phyloP scores from a whole-genome alignment of 2,329 filamentous ascomycete genomes.

The Ophiostoma sp. region DNA sequence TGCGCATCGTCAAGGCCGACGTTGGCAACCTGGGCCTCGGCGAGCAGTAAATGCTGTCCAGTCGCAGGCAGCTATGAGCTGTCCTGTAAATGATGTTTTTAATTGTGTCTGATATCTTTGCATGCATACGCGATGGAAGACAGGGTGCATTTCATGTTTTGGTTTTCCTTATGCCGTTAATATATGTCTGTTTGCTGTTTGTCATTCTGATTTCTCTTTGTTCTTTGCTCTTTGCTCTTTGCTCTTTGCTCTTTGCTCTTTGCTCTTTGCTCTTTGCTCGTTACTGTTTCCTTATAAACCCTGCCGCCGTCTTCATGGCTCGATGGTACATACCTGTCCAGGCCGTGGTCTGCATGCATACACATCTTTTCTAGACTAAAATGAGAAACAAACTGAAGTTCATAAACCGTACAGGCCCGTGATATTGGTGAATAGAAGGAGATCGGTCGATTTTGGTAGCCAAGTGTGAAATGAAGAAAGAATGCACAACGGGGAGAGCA shows the following conservation, averaged over 20 bases:
- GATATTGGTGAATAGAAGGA: too few species aligned
- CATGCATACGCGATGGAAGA: background rate
- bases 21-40: constrained; percentile 54
- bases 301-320: background rate
- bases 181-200: background rate
- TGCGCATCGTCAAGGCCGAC: constrained; percentile 58
- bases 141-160: background rate
- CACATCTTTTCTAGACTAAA: background rate
- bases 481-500: too few species aligned
- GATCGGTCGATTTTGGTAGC: too few species aligned
- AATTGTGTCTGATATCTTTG: constrained; percentile 12
- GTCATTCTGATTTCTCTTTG: too few species aligned
- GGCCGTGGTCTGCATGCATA: background rate
- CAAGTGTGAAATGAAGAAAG: background rate
- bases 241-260: background rate
- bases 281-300: background rate
- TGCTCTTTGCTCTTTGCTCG: background rate
- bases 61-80: background rate
- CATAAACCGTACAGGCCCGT: too few species aligned
- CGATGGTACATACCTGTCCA: background rate
- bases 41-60: constrained; percentile 31
- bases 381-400: background rate
- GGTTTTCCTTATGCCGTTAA: background rate
- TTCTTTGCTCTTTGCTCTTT: background rate
- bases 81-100: background rate